Conservation (phyloP, 2,329 filamentous ascomycete species). For the Aspergillus amoenus region DNA sequence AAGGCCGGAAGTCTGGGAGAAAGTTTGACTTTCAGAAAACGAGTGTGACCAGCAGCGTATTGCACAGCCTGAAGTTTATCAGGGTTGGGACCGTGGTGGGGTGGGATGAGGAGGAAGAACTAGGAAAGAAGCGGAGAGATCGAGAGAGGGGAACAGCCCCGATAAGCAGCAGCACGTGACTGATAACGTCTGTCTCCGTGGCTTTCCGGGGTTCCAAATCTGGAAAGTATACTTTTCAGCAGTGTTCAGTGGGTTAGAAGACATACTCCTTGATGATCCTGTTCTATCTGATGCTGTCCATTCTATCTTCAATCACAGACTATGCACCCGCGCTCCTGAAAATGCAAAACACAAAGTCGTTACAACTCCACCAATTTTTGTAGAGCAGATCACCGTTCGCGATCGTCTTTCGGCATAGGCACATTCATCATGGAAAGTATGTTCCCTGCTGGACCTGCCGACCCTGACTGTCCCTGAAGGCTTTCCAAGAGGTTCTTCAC, state of each 20-base stretch:
- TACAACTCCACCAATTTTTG: neutral
- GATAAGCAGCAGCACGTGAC: slow-evolving; percentile 15
- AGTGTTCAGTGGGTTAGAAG: neutral
- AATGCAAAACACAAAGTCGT: neutral
- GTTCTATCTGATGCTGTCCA: neutral
- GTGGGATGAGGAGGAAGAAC: neutral
- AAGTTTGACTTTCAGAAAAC: neutral
- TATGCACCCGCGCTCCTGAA: neutral
- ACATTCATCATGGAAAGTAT: slow-evolving; percentile 84
- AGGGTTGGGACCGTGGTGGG: slow-evolving; percentile 5
- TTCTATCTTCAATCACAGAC: neutral
- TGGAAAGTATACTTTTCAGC: neutral
- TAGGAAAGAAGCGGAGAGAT: slow-evolving; percentile 10
- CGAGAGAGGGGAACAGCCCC: slow-evolving; percentile 14
- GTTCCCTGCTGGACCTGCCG: slow-evolving; percentile 83
- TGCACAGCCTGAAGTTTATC: slow-evolving; percentile 2
- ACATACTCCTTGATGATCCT: neutral
- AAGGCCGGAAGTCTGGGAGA: neutral
- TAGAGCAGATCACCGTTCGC: slow-evolving; percentile 16
- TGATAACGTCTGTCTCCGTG: slow-evolving; percentile 7
- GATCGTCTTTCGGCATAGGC: slow-evolving; percentile 74
- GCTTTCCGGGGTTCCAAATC: neutral
- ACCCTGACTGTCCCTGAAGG: slow-evolving; percentile 85
- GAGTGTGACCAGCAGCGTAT: slow-evolving; percentile 8
- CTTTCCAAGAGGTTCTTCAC: slow-evolving; percentile 89